Evolutionary conservation across 805 yeast genomes (phyloP).

Genomic region (Komagataella pseudopastoris): DNA sequence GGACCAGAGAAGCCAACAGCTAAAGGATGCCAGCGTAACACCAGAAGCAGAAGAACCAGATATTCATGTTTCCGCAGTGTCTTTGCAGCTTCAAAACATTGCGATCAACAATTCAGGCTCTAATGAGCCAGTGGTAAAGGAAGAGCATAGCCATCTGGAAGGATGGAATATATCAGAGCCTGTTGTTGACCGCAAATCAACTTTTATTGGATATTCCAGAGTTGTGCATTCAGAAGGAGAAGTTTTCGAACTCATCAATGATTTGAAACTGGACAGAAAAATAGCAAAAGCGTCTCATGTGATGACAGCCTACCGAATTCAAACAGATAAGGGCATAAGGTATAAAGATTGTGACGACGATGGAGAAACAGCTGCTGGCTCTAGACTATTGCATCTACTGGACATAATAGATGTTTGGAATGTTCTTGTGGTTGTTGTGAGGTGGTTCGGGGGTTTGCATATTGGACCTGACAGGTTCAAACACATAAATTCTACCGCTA

Average conservation of each 20-base stretch:
- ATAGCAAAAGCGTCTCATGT: constrained; percentile 61
- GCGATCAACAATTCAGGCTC: background rate
- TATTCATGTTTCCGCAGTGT: background rate
- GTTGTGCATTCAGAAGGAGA: constrained; percentile 53
- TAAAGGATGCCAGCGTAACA: background rate
- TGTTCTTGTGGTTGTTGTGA: constrained; percentile 70
- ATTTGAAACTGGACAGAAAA: constrained; percentile 49
- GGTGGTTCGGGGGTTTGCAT: constrained; percentile 92
- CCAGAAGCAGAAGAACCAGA: background rate
- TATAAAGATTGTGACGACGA: constrained; percentile 91
- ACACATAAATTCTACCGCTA: constrained; percentile 80
- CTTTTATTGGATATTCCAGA: constrained; percentile 68
- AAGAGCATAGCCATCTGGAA: constrained; percentile 32
- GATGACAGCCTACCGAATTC: constrained; percentile 81
- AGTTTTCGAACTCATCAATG: constrained; percentile 37
- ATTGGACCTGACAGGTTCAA: constrained; percentile 91
- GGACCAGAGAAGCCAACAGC: background rate
- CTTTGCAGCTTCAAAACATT: background rate
- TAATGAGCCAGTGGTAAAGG: background rate
- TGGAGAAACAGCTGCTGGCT: constrained; percentile 95
- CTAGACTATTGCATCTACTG: constrained; percentile 66
- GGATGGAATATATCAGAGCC: constrained; percentile 76
- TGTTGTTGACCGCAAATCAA: constrained; percentile 70
- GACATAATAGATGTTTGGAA: constrained; percentile 62
- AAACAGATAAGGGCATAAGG: constrained; percentile 35